Evolutionary conservation across 805 yeast genomes (phyloP).

Genomic region (Debaryomyces prosopidis): DNA sequence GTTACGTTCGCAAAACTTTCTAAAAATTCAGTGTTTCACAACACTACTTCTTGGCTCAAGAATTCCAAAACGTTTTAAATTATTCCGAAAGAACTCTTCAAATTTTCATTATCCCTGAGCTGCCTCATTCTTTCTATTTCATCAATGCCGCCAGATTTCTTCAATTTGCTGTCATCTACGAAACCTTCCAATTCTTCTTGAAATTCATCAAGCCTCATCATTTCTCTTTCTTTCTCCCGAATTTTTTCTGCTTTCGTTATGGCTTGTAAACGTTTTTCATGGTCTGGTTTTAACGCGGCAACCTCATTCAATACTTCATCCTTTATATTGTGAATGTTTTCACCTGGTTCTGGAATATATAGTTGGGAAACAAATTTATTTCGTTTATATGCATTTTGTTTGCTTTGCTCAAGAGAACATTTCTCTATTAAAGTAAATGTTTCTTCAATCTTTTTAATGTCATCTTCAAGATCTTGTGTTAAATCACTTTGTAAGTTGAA

Average conservation of each 20-base stretch:
- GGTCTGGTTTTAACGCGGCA: constrained; percentile 76
- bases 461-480: constrained; percentile 75
- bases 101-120: constrained; percentile 68
- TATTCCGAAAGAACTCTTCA: constrained; percentile 47
- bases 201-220: constrained; percentile 60
- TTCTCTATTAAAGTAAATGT: constrained; percentile 80
- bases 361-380: constrained; percentile 40
- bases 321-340: constrained; percentile 56
- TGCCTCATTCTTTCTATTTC: constrained; percentile 74
- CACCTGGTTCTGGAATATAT: constrained; percentile 63
- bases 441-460: constrained; percentile 74
- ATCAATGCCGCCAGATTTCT: constrained; percentile 85
- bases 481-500: constrained; percentile 88
- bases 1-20: background rate
- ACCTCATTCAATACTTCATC: constrained; percentile 85
- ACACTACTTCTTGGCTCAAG: background rate
- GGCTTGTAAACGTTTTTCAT: constrained; percentile 83
- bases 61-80: constrained; percentile 12
- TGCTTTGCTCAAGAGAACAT: constrained; percentile 76
- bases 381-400: constrained; percentile 48
- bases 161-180: constrained; percentile 74
- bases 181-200: constrained; percentile 84
- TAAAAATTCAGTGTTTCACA: background rate
- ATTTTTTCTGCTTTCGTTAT: constrained; percentile 82
- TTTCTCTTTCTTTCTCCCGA: constrained; percentile 67